phyloP scores from a whole-genome alignment of 306 rosid species.

The Benincasa hispida region DNA sequence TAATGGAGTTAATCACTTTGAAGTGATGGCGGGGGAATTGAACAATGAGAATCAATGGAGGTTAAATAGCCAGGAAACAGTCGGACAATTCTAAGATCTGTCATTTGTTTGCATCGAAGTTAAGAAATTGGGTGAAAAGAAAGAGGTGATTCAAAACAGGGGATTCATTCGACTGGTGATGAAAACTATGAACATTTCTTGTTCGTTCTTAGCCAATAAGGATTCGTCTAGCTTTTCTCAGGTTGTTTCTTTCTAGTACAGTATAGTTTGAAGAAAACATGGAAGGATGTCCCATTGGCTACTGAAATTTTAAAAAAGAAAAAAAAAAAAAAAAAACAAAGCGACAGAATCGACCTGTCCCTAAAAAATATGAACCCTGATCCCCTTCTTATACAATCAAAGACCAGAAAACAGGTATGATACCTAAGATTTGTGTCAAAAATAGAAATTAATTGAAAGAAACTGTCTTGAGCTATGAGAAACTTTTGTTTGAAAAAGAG shows the following conservation, averaged over 20 bases:
- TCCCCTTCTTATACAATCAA: neutral
- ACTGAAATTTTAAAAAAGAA: too few relatives aligned
- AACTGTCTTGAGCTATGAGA: neutral
- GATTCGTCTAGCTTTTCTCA: neutral
- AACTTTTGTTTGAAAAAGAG: neutral
- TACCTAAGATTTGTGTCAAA: neutral
- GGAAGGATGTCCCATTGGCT: neutral
- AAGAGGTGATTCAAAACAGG: neutral
- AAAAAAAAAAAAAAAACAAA: too few relatives aligned
- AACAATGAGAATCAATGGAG: neutral
- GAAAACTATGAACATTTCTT: constrained; percentile 2
- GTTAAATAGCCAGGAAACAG: neutral
- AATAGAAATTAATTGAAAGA: neutral
- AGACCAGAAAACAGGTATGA: neutral
- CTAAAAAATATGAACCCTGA: neutral
- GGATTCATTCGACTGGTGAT: neutral
- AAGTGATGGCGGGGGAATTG: constrained; percentile 11
- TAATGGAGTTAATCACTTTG: neutral
- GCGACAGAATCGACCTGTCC: neutral
- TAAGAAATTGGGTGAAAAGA: neutral
- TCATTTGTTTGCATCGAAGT: constrained; percentile 1
- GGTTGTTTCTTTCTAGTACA: neutral
- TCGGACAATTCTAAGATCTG: neutral
- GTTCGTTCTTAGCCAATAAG: neutral
- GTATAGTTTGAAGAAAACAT: neutral